Evolutionary conservation across 257 asterid genomes (phyloP).

Genomic region (Solanum corneliomulleri): DNA sequence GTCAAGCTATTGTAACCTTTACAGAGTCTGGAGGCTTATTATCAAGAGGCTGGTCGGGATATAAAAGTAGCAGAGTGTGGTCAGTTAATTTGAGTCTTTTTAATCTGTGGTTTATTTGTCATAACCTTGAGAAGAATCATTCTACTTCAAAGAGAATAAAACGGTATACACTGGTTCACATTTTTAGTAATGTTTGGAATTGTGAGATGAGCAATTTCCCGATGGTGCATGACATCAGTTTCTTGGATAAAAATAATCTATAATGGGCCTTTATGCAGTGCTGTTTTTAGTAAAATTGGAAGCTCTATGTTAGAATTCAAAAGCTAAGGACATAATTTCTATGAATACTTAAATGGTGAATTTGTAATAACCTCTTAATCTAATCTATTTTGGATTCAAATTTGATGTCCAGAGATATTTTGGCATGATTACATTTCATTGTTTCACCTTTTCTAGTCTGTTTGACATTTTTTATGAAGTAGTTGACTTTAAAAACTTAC

Average conservation of each 20-base stretch:
- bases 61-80: constrained; percentile 74
- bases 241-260: not conserved
- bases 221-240: not conserved
- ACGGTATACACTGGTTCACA: not conserved
- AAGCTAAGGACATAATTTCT: not conserved
- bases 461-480: not conserved
- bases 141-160: not conserved
- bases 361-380: not conserved
- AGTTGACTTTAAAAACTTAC: not conserved
- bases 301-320: not conserved
- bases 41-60: constrained; percentile 86
- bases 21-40: constrained; percentile 76
- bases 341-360: not conserved
- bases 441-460: not conserved
- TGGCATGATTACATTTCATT: not conserved
- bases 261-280: not conserved
- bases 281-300: not conserved
- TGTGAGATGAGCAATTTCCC: not conserved
- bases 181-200: not conserved
- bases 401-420: not conserved
- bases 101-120: not conserved
- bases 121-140: not conserved
- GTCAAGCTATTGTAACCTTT: not conserved
- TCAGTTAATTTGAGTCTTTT: constrained; percentile 10
- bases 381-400: not conserved